Evolutionary conservation across 192 early-diverging fungal species (phyloP).

Genomic region (Backusella morwellensis): DNA sequence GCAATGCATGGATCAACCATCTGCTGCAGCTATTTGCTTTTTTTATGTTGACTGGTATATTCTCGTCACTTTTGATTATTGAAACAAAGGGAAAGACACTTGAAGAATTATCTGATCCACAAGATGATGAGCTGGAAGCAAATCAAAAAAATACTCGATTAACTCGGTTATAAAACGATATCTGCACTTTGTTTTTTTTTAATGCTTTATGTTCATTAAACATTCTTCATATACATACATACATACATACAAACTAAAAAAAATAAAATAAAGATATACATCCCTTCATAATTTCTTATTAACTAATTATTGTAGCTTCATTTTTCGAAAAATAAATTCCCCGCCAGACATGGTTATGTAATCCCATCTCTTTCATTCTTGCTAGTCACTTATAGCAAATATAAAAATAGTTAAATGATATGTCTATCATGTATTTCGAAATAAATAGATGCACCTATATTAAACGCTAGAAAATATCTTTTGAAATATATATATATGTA

Average conservation of each 20-base stretch:
- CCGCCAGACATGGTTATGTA: too few relatives aligned
- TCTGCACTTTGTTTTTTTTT: background rate
- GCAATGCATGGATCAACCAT: conserved; percentile 56
- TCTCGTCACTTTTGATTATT: conserved; percentile 62
- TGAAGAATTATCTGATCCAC: conserved; percentile 64
- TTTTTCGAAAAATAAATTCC: too few relatives aligned
- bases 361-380: too few relatives aligned
- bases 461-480: too few relatives aligned
- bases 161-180: background rate
- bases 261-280: background rate
- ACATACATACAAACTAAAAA: background rate
- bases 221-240: too few relatives aligned
- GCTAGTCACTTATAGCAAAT: too few relatives aligned
- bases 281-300: too few relatives aligned
- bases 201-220: background rate
- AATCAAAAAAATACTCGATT: background rate
- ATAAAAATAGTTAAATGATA: too few relatives aligned
- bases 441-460: too few relatives aligned
- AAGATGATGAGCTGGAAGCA: background rate
- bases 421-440: too few relatives aligned
- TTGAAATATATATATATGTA: too few relatives aligned
- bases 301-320: too few relatives aligned
- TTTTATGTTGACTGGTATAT: conserved; percentile 74
- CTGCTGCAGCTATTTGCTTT: conserved; percentile 71
- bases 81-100: conserved; percentile 79